These are phyloP conservation scores for Ophiostoma himal-ulmi DNA, from an alignment of 2,329 filamentous ascomycete genomes.

Conservation along the genomic window DNA sequence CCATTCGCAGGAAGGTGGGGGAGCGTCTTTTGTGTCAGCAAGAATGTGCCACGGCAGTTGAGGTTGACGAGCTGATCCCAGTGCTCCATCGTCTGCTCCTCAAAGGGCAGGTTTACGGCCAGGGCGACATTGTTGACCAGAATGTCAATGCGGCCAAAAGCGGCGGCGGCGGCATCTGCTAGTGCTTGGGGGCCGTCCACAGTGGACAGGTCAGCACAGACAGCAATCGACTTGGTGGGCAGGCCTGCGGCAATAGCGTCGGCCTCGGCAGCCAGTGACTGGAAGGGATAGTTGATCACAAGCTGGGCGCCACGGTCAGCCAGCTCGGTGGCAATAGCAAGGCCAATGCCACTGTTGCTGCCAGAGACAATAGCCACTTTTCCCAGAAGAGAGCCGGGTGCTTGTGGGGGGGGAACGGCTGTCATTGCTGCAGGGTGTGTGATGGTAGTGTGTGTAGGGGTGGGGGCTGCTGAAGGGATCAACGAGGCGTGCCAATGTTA, in stretches of 20 bases:
- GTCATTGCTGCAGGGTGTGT: background rate
- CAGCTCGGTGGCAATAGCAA: slow-evolving; percentile 41
- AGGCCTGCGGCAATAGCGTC: slow-evolving; percentile 31
- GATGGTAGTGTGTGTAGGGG: background rate
- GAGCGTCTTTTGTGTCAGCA: slow-evolving; percentile 49
- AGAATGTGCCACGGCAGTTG: slow-evolving; percentile 50
- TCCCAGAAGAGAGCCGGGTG: slow-evolving; percentile 24
- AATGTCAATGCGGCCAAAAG: slow-evolving; percentile 21
- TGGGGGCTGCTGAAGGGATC: background rate
- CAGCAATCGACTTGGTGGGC: slow-evolving; percentile 33
- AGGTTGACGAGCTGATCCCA: slow-evolving; percentile 51
- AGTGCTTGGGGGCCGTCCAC: slow-evolving; percentile 35
- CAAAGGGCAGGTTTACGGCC: slow-evolving; percentile 34
- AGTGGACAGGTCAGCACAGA: slow-evolving; percentile 40
- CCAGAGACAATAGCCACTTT: slow-evolving; percentile 50
- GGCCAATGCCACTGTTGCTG: slow-evolving; percentile 41
- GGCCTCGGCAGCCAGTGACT: slow-evolving; percentile 30
- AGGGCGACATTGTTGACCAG: slow-evolving; percentile 29
- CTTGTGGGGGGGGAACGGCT: background rate
- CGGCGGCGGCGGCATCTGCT: slow-evolving; percentile 33
- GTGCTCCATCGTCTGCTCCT: slow-evolving; percentile 43
- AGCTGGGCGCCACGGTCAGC: slow-evolving; percentile 42
- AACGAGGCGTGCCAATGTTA: background rate
- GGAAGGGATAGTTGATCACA: slow-evolving; percentile 45
- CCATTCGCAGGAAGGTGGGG: slow-evolving; percentile 40